Evolutionary conservation across 805 yeast species (phyloP).

Genomic region (Candida andamanensis): DNA sequence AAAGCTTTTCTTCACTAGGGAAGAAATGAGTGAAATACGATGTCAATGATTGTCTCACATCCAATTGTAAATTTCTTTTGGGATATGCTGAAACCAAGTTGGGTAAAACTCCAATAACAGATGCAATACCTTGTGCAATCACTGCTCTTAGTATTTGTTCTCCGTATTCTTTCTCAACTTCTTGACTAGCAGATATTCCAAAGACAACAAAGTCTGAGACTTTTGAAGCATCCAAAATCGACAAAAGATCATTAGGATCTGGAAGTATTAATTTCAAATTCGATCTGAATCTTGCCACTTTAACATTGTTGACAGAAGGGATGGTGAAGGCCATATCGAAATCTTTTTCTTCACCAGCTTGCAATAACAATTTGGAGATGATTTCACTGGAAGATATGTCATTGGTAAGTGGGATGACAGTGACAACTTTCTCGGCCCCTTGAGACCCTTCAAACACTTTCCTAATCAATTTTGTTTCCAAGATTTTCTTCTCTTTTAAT

Average conservation of each 20-base stretch:
- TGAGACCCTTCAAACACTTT: slow-evolving; percentile 72
- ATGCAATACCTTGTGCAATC: slow-evolving; percentile 87
- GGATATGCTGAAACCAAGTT: slow-evolving; percentile 64
- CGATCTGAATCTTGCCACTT: slow-evolving; percentile 65
- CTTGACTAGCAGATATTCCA: slow-evolving; percentile 82
- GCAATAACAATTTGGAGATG: slow-evolving; percentile 44
- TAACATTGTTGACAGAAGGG: slow-evolving; percentile 50
- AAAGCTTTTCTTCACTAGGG: slow-evolving; percentile 73
- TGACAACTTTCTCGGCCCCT: slow-evolving; percentile 80
- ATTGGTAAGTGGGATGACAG: slow-evolving; percentile 71
- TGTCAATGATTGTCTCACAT: slow-evolving; percentile 41
- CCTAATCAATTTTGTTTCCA: slow-evolving; percentile 52
- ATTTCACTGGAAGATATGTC: slow-evolving; percentile 61
- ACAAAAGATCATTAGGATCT: slow-evolving; percentile 56
- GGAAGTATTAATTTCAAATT: slow-evolving; percentile 72
- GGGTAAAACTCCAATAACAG: slow-evolving; percentile 73
- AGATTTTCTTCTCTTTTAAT: slow-evolving; percentile 65
- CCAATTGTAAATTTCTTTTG: slow-evolving; percentile 71
- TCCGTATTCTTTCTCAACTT: slow-evolving; percentile 74
- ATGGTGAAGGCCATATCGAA: slow-evolving; percentile 21
- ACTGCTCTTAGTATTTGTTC: slow-evolving; percentile 87
- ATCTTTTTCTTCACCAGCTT: slow-evolving; percentile 32
- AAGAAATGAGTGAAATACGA: slow-evolving; percentile 40
- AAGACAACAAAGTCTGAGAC: slow-evolving; percentile 86
- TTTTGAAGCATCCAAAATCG: slow-evolving; percentile 80